These are phyloP conservation scores for Oxalis stricta DNA, from an alignment of 441 rosid species.

Conservation along the genomic window DNA sequence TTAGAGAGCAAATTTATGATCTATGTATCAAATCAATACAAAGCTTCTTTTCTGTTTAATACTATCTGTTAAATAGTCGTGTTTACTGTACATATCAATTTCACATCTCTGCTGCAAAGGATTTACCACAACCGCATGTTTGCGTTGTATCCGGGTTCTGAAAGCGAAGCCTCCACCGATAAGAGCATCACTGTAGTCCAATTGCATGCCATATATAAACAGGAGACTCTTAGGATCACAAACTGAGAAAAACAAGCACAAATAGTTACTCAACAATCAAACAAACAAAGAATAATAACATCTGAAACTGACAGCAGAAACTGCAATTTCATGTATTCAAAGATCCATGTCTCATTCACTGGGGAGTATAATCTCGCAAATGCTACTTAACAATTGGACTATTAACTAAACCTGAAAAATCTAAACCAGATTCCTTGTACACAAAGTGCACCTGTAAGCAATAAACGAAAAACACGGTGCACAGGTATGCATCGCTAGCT, in stretches of 20 bases:
- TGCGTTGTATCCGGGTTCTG: constrained; percentile 92
- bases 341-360: too few relatives aligned
- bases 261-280: background rate
- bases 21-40: background rate
- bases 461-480: too few relatives aligned
- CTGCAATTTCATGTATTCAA: too few relatives aligned
- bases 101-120: constrained; percentile 83
- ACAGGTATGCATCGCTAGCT: too few relatives aligned
- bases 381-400: too few relatives aligned
- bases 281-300: background rate
- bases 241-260: constrained; percentile 37
- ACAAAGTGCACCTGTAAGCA: too few relatives aligned
- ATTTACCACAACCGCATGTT: constrained; percentile 94
- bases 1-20: background rate
- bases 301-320: background rate
- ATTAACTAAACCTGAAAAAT: too few relatives aligned
- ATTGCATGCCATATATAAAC: constrained; percentile 80
- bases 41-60: background rate
- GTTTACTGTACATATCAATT: constrained; percentile 11
- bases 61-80: constrained; percentile 2
- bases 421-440: too few relatives aligned
- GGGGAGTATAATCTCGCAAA: too few relatives aligned
- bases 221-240: constrained; percentile 99
- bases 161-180: constrained; percentile 96
- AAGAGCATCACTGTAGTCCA: constrained; percentile 87